Base-by-base conservation (phyloP, 306 rosid species). In the Chamaecrista fasciculata region DNA sequence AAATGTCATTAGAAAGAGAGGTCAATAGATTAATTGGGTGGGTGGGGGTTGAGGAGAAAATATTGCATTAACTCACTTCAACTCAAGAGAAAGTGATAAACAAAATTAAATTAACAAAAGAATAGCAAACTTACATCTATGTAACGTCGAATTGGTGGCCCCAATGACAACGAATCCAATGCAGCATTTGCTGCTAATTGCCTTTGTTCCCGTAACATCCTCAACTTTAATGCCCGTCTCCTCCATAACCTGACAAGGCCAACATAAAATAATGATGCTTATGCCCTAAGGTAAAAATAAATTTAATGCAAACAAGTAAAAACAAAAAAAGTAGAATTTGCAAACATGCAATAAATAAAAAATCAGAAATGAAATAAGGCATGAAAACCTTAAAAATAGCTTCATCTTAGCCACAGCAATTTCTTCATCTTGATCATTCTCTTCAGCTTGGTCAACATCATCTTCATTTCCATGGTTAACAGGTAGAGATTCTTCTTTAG, bases 111-210 rank as follows among this genome's bases (percentile, higher is more conserved):
- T 21, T 57, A 61, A 67, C 75, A 66, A 56, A 39, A 70, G 0
- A 3, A 49, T 21, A 34, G 40, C 49, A 80, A 74, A 65, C 96
- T 89, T 87, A 91, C 96, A 60, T 85, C 83, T 67, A 6, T 50
- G 59, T 74, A 72, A 50, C 82, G 81, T 70, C 79, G 92, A 73
- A 94, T 78, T 14, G 87, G 95, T 24, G 87, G 95, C 20, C 99
- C 99, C 85, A 91, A 36, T 42, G 96, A 62, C 67, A 94, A 81
- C 2, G 89, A 84, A 48, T 74, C 56, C 62, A 94, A 71, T 51
- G 96, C 99, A 79, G 91, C 92, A 78, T 70, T 78, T 78, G 99
- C 85, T 28, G 96, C 95, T 46, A 81, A 68, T 56, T 85, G 80
- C 79, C 86, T 89, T 79, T 85, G 87, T 71, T 86, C 88, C 34